Conservation (phyloP, 495 filamentous ascomycete species). For the Hypoxylon subgilvum region DNA sequence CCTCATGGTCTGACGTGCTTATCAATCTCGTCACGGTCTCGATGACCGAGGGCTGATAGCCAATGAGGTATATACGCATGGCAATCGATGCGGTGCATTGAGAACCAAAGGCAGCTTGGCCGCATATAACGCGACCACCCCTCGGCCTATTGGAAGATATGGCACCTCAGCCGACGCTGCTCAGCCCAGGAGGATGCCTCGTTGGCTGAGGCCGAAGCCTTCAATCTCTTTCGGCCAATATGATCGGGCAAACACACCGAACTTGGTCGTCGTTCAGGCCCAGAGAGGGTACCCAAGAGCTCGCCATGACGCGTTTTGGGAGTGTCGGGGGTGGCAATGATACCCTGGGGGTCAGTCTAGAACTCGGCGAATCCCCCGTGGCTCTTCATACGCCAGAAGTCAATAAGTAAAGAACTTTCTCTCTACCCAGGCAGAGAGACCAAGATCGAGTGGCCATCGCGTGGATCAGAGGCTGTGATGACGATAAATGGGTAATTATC, state of each 20-base stretch:
- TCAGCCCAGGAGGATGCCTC: slow-evolving; percentile 26
- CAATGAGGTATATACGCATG: slow-evolving; percentile 36
- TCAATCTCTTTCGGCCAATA: slow-evolving; percentile 10
- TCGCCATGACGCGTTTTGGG: slow-evolving; percentile 22
- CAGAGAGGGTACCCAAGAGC: slow-evolving; percentile 16
- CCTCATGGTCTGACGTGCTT: slow-evolving; percentile 32
- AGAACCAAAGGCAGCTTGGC: slow-evolving; percentile 23
- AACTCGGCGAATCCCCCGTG: neutral
- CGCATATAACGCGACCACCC: slow-evolving; percentile 28
- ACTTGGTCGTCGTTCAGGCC: slow-evolving; percentile 22
- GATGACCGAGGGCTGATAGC: slow-evolving; percentile 2
- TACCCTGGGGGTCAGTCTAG: slow-evolving; percentile 14
- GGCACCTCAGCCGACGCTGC: slow-evolving; percentile 8
- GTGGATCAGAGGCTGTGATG: neutral
- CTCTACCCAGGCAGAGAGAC: neutral
- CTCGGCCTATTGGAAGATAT: slow-evolving; percentile 21
- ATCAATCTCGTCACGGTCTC: slow-evolving; percentile 20
- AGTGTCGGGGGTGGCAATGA: slow-evolving; percentile 9
- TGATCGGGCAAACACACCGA: slow-evolving; percentile 12
- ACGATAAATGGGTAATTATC: neutral
- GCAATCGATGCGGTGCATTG: slow-evolving; percentile 27
- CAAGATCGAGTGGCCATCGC: neutral
- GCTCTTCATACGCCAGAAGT: neutral
- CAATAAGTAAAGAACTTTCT: neutral
- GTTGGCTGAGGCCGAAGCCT: slow-evolving; percentile 15